Evolutionary conservation across 495 filamentous ascomycete species (phyloP).

Genomic region (Aspergillus mulundensis): DNA sequence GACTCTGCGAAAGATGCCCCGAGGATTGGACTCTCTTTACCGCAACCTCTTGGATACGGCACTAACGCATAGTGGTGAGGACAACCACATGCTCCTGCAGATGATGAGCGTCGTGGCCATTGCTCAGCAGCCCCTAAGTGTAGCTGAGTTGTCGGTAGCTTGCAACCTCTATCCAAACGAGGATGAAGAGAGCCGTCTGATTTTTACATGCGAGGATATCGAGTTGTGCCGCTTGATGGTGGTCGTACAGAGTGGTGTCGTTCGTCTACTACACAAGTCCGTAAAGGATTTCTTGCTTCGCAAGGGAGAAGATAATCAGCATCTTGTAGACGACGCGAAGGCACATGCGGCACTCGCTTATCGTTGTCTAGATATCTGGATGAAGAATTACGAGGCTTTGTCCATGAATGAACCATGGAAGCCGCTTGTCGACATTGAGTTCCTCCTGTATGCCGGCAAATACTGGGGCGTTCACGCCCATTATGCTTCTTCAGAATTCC

Average conservation of each 20-base stretch:
- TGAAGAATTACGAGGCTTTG: background rate
- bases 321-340: constrained; percentile 8
- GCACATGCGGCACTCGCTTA: background rate
- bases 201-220: constrained; percentile 15
- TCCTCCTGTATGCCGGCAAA: background rate
- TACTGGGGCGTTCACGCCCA: background rate
- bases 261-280: constrained; percentile 22
- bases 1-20: constrained; percentile 13
- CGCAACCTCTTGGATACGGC: constrained; percentile 16
- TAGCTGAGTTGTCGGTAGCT: constrained; percentile 12
- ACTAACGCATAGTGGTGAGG: constrained; percentile 1
- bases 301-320: background rate
- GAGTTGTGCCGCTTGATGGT: constrained; percentile 19
- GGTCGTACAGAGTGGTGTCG: constrained; percentile 11
- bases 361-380: background rate
- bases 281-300: constrained; percentile 19
- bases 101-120: constrained; percentile 17
- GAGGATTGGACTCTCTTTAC: constrained; percentile 18
- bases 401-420: background rate
- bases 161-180: constrained; percentile 14
- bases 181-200: constrained; percentile 15
- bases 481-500: background rate
- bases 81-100: background rate
- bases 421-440: background rate
- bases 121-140: constrained; percentile 12